phyloP scores from a whole-genome alignment of 108 stramenopile genomes.

The Nitzschia sp. region DNA sequence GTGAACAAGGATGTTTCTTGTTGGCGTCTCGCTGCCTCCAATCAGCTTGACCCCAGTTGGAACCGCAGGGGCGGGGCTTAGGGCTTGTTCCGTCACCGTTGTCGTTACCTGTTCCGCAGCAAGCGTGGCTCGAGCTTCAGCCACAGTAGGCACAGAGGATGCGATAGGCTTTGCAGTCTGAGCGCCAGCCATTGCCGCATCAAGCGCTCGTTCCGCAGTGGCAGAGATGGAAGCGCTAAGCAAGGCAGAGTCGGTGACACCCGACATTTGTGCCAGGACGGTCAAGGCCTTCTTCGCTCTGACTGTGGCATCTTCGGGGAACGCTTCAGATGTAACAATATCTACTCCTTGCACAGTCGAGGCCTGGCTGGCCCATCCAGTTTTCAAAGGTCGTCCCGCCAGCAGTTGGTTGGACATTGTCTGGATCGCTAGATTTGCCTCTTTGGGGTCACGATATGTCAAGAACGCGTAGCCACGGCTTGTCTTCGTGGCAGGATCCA shows the following conservation, averaged over 20 bases:
- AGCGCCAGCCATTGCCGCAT: constrained; percentile 33
- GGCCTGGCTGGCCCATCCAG: constrained; percentile 86
- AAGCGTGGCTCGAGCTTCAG: constrained; percentile 33
- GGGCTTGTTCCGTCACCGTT: not conserved
- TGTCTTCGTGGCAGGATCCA: constrained; percentile 63
- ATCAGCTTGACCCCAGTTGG: constrained; percentile 26
- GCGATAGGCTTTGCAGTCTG: constrained; percentile 19
- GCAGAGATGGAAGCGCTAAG: not conserved
- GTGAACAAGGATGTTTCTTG: constrained; percentile 71
- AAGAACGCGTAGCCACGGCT: constrained; percentile 82
- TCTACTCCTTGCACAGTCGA: constrained; percentile 47
- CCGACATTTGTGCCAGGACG: constrained; percentile 33
- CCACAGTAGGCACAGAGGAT: constrained; percentile 31
- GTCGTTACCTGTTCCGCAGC: constrained; percentile 10
- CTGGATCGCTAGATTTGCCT: constrained; percentile 85
- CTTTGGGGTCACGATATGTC: constrained; percentile 71
- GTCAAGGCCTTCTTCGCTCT: constrained; percentile 63
- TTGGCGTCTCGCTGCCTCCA: constrained; percentile 26
- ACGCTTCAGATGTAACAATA: constrained; percentile 59
- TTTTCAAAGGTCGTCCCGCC: constrained; percentile 64
- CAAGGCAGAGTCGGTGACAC: constrained; percentile 14
- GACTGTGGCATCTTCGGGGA: constrained; percentile 75
- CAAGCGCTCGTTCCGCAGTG: constrained; percentile 43
- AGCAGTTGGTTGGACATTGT: constrained; percentile 80
- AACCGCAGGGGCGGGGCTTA: not conserved